A percentile compares a stretch with the other conserved stretches of the same genome.
phyloP scores from a whole-genome alignment of 768 basidiomycete species.

The Mycena amicta region DNA sequence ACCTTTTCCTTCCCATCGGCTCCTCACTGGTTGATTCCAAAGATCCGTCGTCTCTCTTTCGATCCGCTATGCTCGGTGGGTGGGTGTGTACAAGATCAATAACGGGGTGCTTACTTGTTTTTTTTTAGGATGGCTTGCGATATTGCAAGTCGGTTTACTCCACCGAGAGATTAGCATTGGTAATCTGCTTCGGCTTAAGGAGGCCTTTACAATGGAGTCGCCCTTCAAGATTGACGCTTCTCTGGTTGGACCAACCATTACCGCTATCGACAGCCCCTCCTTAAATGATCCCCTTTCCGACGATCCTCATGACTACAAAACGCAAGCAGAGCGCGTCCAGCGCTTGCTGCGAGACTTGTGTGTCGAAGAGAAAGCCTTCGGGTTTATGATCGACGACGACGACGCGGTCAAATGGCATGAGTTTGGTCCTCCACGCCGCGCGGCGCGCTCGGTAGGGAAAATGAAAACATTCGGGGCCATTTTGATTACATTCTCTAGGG shows the following conservation, averaged over 20 bases:
- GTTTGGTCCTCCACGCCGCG: background rate
- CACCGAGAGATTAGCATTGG: background rate
- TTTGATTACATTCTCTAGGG: conserved; percentile 3
- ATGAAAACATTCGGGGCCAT: conserved; percentile 5
- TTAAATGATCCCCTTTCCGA: no score
- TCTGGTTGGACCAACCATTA: background rate
- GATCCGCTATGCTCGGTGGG: background rate
- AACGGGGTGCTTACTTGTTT: background rate
- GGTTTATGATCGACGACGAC: background rate
- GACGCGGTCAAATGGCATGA: background rate
- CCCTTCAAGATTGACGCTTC: background rate
- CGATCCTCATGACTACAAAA: background rate
- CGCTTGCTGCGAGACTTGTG: background rate
- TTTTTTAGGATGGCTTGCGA: background rate
- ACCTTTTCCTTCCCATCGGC: background rate
- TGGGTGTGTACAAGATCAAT: background rate
- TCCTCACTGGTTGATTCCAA: background rate
- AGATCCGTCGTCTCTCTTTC: background rate
- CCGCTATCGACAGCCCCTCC: no score
- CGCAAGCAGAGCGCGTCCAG: background rate
- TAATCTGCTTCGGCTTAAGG: background rate
- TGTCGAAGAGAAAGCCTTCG: background rate
- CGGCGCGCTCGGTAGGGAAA: background rate
- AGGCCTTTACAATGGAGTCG: background rate
- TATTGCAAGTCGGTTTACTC: background rate